Base-by-base conservation (phyloP, 106 monocot genomes). In the Posidonia australis region DNA sequence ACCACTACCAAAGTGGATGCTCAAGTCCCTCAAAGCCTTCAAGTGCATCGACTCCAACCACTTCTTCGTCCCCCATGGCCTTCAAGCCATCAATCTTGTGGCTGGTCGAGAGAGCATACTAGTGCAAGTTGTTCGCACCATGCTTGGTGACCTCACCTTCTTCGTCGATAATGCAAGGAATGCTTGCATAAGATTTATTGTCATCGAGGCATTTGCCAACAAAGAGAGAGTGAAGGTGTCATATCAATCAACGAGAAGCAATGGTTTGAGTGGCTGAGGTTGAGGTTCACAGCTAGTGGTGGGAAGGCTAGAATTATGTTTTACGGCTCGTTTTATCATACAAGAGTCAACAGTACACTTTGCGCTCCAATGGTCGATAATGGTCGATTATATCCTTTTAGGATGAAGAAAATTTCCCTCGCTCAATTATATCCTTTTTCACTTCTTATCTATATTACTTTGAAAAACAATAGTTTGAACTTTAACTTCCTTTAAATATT, bases 321-420 rank as follows among this genome's bases (percentile, higher is more conserved):
- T 44, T 72, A 54, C 53, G 64, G 72, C 54, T 60, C 72, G 19
- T 72, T 54, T 32, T 72, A 72, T 51, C 72, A 72, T 54, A 64
- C 51, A 13, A 52, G 64, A 18, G 42, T 43, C 44, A 64, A 72
- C 27, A 53, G 42, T 21, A 23, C 72, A 10, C 72, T 72, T 22
- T 72, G 72, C 26, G 72, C 64, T 1, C 72, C 72, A 10, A 44
- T 64, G 17, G 44, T 72, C 25, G 72, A 72, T 54, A 64, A 63
- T 44, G 44, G 7, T 9, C 20, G 10, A 22, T n/a, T n/a, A n/a
- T n/a, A n/a, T n/a, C n/a, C n/a, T 12, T 12, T 1, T 23, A 13
- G 23, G 24, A 12, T 24, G 54, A 55, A 55, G 54, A 12, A 23
- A n/a, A n/a, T n/a, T n/a, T n/a, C n/a, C n/a, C n/a, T n/a, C n/a